These are phyloP conservation scores for barley (Hordeum vulgare) DNA, from an alignment of 176 grass and related monocot genomes.

Conservation along the genomic window MorexV3_pseudomolecules_assembly NC_058518.1:509636061-509636560, in stretches of 20 bases:
- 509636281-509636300: conserved; percentile 40
- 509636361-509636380: conserved; percentile 89
- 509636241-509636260: conserved; percentile 70
- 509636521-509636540: too few relatives aligned
- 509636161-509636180: conserved; percentile 82
- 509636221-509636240: conserved; percentile 66
- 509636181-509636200: conserved; percentile 62
- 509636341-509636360: conserved; percentile 78
- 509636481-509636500: too few relatives aligned
- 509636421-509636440: too few relatives aligned
- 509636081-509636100: conserved; percentile 45
- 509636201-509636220: conserved; percentile 58
- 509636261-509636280: conserved; percentile 64
- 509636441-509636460: too few relatives aligned
- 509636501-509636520: too few relatives aligned
- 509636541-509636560: too few relatives aligned
- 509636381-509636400: neutral
- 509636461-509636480: too few relatives aligned
- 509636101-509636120: conserved; percentile 58
- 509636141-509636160: conserved; percentile 79
- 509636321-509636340: conserved; percentile 64
- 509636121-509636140: conserved; percentile 86
- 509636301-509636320: conserved; percentile 76
- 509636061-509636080: conserved; percentile 75
- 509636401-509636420: too few relatives aligned